Evolutionary conservation across 768 basidiomycete species (phyloP).

Genomic region (Asterophora parasitica): DNA sequence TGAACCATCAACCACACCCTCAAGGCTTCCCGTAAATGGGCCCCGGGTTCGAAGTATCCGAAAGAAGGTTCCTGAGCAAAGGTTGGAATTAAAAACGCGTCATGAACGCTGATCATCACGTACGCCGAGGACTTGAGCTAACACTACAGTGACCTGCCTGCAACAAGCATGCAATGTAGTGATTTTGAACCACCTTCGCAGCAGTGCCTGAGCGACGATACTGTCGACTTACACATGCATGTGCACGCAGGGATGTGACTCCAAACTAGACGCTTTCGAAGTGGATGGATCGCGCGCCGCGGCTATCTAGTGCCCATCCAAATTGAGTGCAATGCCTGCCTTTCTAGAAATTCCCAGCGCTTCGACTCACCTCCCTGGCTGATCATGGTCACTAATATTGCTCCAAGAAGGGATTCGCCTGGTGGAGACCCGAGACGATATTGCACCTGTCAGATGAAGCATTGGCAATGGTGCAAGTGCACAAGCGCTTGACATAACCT

Average conservation of each 20-base stretch:
- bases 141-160: conserved; percentile 32
- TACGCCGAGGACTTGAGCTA: conserved; percentile 8
- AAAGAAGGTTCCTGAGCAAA: conserved; percentile 55
- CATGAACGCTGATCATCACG: conserved; percentile 10
- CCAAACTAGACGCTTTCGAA: conserved; percentile 55
- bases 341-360: conserved; percentile 50
- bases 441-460: conserved; percentile 59
- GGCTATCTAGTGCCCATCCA: conserved; percentile 42
- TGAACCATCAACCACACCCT: conserved; percentile 32
- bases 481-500: conserved; percentile 59
- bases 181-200: conserved; percentile 39
- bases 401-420: background rate
- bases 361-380: conserved; percentile 54
- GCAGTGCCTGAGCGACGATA: conserved; percentile 43
- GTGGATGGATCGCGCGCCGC: conserved; percentile 51
- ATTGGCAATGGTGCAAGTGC: conserved; percentile 69
- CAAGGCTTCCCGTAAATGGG: conserved; percentile 45
- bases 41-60: conserved; percentile 31
- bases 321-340: conserved; percentile 36
- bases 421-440: conserved; percentile 35
- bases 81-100: conserved; percentile 27
- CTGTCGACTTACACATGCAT: conserved; percentile 63
- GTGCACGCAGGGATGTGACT: conserved; percentile 63
- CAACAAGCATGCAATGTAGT: conserved; percentile 48
- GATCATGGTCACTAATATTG: conserved; percentile 3